A percentile compares a stretch with the other conserved stretches of the same genome.
phyloP scores from a whole-genome alignment of 257 asterid genomes.

The Nicotiana knightiana region DNA sequence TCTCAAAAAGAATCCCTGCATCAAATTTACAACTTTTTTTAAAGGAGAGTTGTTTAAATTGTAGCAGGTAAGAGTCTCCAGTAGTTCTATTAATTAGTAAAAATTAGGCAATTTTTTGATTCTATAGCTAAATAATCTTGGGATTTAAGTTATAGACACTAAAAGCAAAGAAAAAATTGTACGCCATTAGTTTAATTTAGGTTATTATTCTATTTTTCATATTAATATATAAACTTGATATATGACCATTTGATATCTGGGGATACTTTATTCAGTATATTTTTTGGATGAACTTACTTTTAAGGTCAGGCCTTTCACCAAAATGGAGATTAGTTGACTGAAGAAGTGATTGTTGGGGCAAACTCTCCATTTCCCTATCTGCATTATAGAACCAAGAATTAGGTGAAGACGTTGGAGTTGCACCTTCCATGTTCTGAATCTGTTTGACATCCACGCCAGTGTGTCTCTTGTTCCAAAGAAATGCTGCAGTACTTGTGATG shows the following conservation, averaged over 20 bases:
- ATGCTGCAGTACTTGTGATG: conserved; percentile 33
- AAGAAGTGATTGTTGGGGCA: conserved; percentile 43
- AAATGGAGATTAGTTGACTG: conserved; percentile 54
- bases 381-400: conserved; percentile 44
- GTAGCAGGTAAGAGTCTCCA: too few relatives aligned
- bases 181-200: too few relatives aligned
- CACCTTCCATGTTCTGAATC: conserved; percentile 55
- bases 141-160: neutral
- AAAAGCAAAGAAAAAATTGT: too few relatives aligned
- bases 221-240: too few relatives aligned
- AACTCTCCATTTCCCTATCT: conserved; percentile 72
- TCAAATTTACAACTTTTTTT: neutral
- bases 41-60: too few relatives aligned
- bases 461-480: conserved; percentile 49
- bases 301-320: conserved; percentile 75
- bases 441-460: conserved; percentile 37
- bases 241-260: neutral
- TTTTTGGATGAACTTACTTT: conserved; percentile 34
- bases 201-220: neutral
- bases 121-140: neutral
- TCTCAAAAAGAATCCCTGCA: conserved; percentile 53
- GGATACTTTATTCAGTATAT: neutral
- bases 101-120: too few relatives aligned
- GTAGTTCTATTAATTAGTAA: too few relatives aligned
- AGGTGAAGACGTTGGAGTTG: conserved; percentile 53